Conservation (phyloP, 2,329 filamentous ascomycete genomes). For the Colletotrichum tropicicola region DNA sequence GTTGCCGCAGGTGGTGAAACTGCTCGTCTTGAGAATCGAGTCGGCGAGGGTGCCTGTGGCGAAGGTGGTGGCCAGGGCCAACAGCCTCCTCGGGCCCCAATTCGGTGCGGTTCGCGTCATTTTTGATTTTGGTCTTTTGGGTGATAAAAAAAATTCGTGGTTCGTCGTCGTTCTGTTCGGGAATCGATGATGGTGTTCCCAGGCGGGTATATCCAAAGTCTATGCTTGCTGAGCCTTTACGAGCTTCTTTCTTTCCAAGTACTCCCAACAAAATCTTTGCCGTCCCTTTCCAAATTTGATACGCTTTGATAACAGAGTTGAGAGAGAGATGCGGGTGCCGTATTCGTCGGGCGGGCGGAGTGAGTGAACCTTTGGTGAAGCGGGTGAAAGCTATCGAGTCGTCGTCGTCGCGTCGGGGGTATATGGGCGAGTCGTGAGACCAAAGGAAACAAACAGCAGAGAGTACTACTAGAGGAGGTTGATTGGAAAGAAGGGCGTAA, state of each 20-base stretch:
- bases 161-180: conserved; percentile 18
- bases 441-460: conserved; percentile 25
- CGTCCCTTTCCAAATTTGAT: conserved; percentile 18
- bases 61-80: conserved; percentile 47
- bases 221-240: conserved; percentile 30
- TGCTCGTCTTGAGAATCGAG: conserved; percentile 81
- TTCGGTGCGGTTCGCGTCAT: conserved; percentile 43
- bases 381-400: conserved; percentile 15
- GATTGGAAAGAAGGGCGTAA: conserved; percentile 12
- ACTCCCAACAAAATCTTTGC: conserved; percentile 4
- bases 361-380: conserved; percentile 18
- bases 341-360: conserved; percentile 13
- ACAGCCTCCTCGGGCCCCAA: conserved; percentile 41
- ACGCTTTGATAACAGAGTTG: conserved; percentile 19
- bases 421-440: conserved; percentile 28
- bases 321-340: conserved; percentile 4
- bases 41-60: conserved; percentile 64
- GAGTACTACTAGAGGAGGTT: conserved; percentile 20
- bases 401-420: conserved; percentile 29
- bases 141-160: conserved; percentile 7
- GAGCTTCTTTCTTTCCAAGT: conserved; percentile 29
- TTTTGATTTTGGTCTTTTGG: not conserved
- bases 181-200: conserved; percentile 11
- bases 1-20: conserved; percentile 76
- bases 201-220: conserved; percentile 28